Conservation (phyloP, 805 yeast species). For the Wickerhamomyces silvicola region DNA sequence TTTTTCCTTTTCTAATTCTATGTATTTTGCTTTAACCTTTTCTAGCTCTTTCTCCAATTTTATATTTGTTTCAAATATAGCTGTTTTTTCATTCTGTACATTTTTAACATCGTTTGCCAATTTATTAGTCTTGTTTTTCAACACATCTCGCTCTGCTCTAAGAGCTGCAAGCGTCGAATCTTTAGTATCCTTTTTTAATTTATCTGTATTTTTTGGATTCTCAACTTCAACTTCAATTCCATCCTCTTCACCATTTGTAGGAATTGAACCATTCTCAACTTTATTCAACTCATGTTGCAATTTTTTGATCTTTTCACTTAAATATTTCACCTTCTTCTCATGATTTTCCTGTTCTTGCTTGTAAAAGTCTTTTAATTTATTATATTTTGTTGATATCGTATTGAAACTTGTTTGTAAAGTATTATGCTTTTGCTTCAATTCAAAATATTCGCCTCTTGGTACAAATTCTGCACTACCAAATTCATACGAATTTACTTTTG, state of each 20-base stretch:
- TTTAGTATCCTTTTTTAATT: background rate
- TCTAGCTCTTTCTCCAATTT: conserved; percentile 2
- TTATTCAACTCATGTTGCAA: conserved; percentile 1
- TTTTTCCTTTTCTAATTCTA: conserved; percentile 3
- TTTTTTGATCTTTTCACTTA: background rate
- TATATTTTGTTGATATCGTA: too few species aligned
- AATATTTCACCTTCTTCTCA: background rate
- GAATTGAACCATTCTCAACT: background rate
- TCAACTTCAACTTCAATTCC: conserved; percentile 1
- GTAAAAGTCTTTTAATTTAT: too few species aligned
- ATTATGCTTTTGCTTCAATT: too few species aligned
- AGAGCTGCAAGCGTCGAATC: background rate
- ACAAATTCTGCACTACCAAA: too few species aligned
- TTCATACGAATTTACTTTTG: too few species aligned
- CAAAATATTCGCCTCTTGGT: too few species aligned
- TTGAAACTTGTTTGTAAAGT: too few species aligned
- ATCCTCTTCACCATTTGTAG: background rate
- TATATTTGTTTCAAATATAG: background rate
- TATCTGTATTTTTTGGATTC: background rate
- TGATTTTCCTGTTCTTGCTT: background rate
- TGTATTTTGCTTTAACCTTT: conserved; percentile 3
- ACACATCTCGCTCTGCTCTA: conserved; percentile 5
- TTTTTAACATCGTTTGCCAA: conserved; percentile 2
- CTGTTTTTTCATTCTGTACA: conserved; percentile 1
- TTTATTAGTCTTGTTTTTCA: background rate